Evolutionary conservation across 164 flowering plant species (phyloP).

Genomic region (Warburgia ugandensis): DNA sequence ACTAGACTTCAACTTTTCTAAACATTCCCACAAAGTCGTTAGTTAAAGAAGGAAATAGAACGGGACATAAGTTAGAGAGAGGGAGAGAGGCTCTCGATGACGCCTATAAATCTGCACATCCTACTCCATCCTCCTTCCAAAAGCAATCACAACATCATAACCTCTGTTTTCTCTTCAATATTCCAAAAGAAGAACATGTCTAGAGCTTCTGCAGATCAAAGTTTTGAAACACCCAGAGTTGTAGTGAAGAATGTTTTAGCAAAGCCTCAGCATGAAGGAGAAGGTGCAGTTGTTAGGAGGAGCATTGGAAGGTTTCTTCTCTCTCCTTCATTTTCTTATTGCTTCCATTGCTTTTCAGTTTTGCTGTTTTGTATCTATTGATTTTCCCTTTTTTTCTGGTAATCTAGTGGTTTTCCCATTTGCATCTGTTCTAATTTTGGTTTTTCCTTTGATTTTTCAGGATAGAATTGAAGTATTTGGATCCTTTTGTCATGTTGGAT

Average conservation of each 20-base stretch:
- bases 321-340: background rate
- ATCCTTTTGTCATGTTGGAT: constrained; percentile 84
- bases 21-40: background rate
- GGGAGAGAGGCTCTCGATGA: background rate
- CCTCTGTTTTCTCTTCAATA: background rate
- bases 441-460: constrained; percentile 24
- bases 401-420: background rate
- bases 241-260: constrained; percentile 49
- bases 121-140: constrained; percentile 3
- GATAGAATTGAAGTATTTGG: constrained; percentile 57
- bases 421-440: no score
- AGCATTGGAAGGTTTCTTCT: constrained; percentile 57
- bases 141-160: background rate
- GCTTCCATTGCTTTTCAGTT: background rate
- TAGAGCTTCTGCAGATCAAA: constrained; percentile 16
- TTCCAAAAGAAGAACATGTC: constrained; percentile 25
- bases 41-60: background rate
- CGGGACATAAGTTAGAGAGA: background rate
- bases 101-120: constrained; percentile 9
- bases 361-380: background rate
- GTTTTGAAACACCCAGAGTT: constrained; percentile 30
- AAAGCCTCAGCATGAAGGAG: constrained; percentile 54
- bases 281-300: constrained; percentile 65
- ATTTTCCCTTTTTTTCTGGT: constrained; percentile 5
- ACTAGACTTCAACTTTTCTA: background rate